Evolutionary conservation across 2,329 filamentous ascomycete genomes (phyloP), one percentile per base, ranked within the genome.

Genomic region (Pseudopyricularia javanii): DNA sequence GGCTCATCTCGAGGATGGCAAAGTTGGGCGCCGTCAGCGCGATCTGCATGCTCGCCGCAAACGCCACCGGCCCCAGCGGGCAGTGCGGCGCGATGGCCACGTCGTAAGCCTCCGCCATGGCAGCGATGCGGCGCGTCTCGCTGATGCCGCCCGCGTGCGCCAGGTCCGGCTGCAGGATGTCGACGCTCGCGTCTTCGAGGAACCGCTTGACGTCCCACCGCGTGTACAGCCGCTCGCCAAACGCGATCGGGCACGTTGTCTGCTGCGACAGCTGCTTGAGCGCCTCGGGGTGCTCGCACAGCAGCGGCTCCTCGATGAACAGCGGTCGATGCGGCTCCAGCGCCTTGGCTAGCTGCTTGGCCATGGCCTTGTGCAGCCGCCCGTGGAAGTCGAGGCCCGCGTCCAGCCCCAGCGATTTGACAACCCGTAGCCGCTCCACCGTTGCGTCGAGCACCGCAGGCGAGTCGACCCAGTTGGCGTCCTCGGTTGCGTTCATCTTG

Each of bases 401-500:
- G 56, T 86, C 82, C 59, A 86, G 74, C 2, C 82, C 82, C 0
- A 85, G 66, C 0, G 70, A 69, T 62, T 84, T 85, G 30, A 86
- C 82, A 0, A 74, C 71, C 61, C 79, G 76, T 7, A 86, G 68
- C 11, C 83, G 73, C 55, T 83, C 75, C 4, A 86, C 77, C 43
- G 75, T 78, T 4, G 74, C 68, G 47, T 79, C 69, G 0, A 87
- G 67, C 0, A 71, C 69, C 0, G 71, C 67, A 2, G 83, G 83
- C 11, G 78, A 79, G 62, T 86, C 83, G 3, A 86, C 70, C 81
- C 82, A 85, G 59, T 78, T 79, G 7, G 85, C 61, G 58, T 85
- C 82, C 62, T 82, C 81, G 2, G 82, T 86, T 8, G 77, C 83
- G 61, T 86, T 85, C 82, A 86, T 86, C 63, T 86, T 86, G 52